Evolutionary conservation across 768 basidiomycete species (phyloP), one percentile per base, ranked within the genome.

Genomic region (Psilocybe azurescens): DNA sequence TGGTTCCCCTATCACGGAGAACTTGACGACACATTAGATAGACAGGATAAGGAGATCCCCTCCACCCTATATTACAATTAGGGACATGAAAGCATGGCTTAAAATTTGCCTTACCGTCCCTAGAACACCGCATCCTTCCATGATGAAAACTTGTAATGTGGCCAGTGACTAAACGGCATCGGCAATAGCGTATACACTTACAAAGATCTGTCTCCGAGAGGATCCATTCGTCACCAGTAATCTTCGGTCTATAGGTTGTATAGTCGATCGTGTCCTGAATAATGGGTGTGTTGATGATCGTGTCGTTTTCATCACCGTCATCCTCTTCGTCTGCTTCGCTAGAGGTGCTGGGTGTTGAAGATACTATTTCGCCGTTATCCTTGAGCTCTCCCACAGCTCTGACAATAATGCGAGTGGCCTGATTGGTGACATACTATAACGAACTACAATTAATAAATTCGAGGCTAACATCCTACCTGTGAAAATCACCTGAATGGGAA

Each of bases 111-210:
- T 8, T 61, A 74, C 76, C 16, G 81, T 83, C 0, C 88, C 88
- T 1, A 89, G 75, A 44, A 89, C 77, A 44, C 84, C 85, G 56
- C 87, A 87, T 32, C 88, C 88, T 56, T 86, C 84, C 28, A 85
- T 80, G 50, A 89, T 83, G 77, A 85, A 89, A 58, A 85, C 84
- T 77, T 58, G 2, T 24, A 24, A 24, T 24, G 24, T 24, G 0
- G 24, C 0, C 24, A 24, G 24, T 24, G 24, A 0, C 24, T 24
- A 0, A 24, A 24, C 24, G 24, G 0, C 24, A 24, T 24, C 24
- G 24, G 24, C 24, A 24, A 24, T 24, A 24, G 24, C 0, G 24
- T 24, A 24, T 24, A 24, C 24, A 24, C 73, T 46, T 50, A 77
- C 76, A 71, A 24, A 83, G 69, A 64, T 84, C 82, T 2, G 76